Evolutionary conservation across 805 yeast species (phyloP).

Genomic region (Candida jianshihensis): DNA sequence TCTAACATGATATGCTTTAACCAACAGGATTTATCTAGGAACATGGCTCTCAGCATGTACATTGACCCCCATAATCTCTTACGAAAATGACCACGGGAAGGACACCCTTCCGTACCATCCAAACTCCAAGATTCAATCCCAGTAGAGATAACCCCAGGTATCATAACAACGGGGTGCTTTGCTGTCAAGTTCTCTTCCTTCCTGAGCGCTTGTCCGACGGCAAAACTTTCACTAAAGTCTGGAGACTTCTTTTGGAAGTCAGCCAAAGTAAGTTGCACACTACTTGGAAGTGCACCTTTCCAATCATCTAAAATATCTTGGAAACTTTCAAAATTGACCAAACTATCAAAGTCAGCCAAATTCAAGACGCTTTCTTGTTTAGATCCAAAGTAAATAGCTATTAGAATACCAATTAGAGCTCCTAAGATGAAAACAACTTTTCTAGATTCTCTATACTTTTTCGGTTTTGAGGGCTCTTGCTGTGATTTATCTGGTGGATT

Average conservation of each 20-base stretch:
- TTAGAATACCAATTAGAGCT: slow-evolving; percentile 57
- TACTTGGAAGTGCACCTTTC: slow-evolving; percentile 65
- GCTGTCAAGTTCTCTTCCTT: slow-evolving; percentile 43
- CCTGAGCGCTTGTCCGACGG: slow-evolving; percentile 68
- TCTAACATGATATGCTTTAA: slow-evolving; percentile 85
- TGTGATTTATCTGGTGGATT: too few species aligned
- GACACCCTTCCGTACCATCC: slow-evolving; percentile 70
- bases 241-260: slow-evolving; percentile 35
- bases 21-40: slow-evolving; percentile 91
- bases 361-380: slow-evolving; percentile 31
- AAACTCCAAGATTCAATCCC: slow-evolving; percentile 94
- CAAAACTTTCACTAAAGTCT: slow-evolving; percentile 74
- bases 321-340: slow-evolving; percentile 37
- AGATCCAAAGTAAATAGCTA: slow-evolving; percentile 59
- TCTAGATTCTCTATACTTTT: slow-evolving; percentile 39
- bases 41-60: slow-evolving; percentile 89
- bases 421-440: slow-evolving; percentile 63
- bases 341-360: slow-evolving; percentile 15
- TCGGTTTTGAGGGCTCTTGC: too few species aligned
- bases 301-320: slow-evolving; percentile 61
- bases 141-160: slow-evolving; percentile 94
- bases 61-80: slow-evolving; percentile 96
- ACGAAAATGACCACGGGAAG: slow-evolving; percentile 77
- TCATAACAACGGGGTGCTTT: slow-evolving; percentile 78
- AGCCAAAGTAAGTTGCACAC: slow-evolving; percentile 51